These are phyloP conservation scores for Penicillium hordei DNA, from an alignment of 2,329 filamentous ascomycete species.

Conservation along the genomic window DNA sequence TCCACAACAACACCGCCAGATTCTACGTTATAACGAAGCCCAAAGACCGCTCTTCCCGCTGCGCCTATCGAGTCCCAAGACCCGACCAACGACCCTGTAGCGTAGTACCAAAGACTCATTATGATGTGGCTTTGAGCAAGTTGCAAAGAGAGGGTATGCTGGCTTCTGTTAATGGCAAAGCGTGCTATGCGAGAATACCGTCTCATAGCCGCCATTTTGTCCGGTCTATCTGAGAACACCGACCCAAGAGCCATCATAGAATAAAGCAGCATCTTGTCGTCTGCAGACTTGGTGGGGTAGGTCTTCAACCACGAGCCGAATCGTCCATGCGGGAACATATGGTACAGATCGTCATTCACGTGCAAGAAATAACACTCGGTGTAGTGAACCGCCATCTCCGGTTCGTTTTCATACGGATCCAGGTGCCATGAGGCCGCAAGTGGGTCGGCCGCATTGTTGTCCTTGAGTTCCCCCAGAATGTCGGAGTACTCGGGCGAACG, in stretches of 20 bases:
- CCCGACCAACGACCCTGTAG: slow-evolving; percentile 58
- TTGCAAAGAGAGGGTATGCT: slow-evolving; percentile 59
- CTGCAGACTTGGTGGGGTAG: slow-evolving; percentile 48
- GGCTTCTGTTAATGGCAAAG: slow-evolving; percentile 55
- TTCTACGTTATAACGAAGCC: slow-evolving; percentile 65
- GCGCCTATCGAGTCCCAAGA: slow-evolving; percentile 65
- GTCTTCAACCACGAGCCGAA: slow-evolving; percentile 58
- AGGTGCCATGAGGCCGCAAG: slow-evolving; percentile 45
- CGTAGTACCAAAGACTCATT: slow-evolving; percentile 65
- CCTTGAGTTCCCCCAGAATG: slow-evolving; percentile 33
- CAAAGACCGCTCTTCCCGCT: slow-evolving; percentile 60
- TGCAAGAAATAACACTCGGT: slow-evolving; percentile 59
- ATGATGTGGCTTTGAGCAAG: slow-evolving; percentile 68
- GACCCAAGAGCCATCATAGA: slow-evolving; percentile 59
- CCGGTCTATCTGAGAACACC: slow-evolving; percentile 52
- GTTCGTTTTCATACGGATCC: slow-evolving; percentile 56
- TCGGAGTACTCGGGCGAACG: slow-evolving; percentile 31
- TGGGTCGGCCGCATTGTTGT: slow-evolving; percentile 32
- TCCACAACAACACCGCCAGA: slow-evolving; percentile 49
- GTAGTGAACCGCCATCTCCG: slow-evolving; percentile 52
- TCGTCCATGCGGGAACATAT: slow-evolving; percentile 55
- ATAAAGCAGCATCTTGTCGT: slow-evolving; percentile 62
- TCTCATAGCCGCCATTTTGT: slow-evolving; percentile 47
- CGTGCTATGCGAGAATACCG: slow-evolving; percentile 57
- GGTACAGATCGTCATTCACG: slow-evolving; percentile 55